A percentile compares a stretch with the other conserved stretches of the same genome.
Conservation (phyloP, 1,139 yeast genomes). For the Yamadazyma diospyri region DNA sequence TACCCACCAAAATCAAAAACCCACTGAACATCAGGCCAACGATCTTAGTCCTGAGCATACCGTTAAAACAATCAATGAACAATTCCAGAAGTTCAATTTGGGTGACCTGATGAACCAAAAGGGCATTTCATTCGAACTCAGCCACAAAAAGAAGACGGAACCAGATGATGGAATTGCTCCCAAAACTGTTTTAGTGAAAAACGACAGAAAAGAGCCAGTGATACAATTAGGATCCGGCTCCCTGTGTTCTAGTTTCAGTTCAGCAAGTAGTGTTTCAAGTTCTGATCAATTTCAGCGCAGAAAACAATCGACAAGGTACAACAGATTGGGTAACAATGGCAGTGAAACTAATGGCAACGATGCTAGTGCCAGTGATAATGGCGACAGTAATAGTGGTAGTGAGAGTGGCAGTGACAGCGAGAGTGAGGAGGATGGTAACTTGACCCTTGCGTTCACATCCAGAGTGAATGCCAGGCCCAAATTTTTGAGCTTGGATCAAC, state of each 20-base stretch:
- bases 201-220: constrained; percentile 2
- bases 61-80: constrained; percentile 23
- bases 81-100: constrained; percentile 37
- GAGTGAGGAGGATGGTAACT: constrained; percentile 45
- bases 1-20: constrained; percentile 5
- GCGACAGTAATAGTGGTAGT: constrained; percentile 18
- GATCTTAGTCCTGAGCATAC: constrained; percentile 12
- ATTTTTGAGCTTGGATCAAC: constrained; percentile 28
- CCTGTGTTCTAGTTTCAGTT: constrained; percentile 2
- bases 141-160: constrained; percentile 5
- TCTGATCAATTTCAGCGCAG: background rate
- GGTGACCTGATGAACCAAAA: constrained; percentile 34
- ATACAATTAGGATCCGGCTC: constrained; percentile 2
- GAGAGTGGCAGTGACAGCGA: constrained; percentile 28
- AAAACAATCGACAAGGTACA: background rate
- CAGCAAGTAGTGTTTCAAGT: constrained; percentile 1
- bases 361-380: constrained; percentile 2
- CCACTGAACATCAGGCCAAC: constrained; percentile 4
- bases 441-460: constrained; percentile 51
- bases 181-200: constrained; percentile 12
- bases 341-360: background rate
- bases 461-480: constrained; percentile 39
- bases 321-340: constrained; percentile 7
- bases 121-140: constrained; percentile 13
- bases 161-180: constrained; percentile 21